Percentiles rank a stretch among this genome's conserved stretches.
These are phyloP conservation scores for Calocybe gangraenosa DNA, from an alignment of 768 basidiomycete genomes.

Conservation along the genomic window DNA sequence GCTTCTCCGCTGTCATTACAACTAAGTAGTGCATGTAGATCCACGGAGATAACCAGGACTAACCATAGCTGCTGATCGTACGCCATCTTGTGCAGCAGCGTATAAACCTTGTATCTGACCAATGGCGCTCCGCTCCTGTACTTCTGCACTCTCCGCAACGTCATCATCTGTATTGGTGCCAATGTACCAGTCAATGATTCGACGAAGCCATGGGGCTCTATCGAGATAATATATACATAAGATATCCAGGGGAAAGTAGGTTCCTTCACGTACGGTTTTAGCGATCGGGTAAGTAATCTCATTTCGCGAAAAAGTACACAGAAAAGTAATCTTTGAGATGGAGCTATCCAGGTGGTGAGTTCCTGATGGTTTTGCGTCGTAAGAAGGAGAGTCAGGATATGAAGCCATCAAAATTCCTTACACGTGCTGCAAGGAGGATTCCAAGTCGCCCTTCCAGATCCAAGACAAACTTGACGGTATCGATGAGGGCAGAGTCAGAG, in stretches of 20 bases:
- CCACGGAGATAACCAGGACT: conserved; percentile 13
- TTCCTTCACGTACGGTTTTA: conserved; percentile 48
- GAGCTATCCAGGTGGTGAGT: conserved; percentile 40
- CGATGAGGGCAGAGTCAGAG: conserved; percentile 25
- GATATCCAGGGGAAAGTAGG: not conserved
- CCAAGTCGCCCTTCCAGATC: conserved; percentile 55
- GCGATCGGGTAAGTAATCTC: conserved; percentile 55
- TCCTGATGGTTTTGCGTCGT: conserved; percentile 38
- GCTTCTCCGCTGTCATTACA: conserved; percentile 34
- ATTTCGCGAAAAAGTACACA: conserved; percentile 62
- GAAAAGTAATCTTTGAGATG: conserved; percentile 57
- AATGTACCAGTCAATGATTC: conserved; percentile 40
- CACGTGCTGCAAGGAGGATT: conserved; percentile 55
- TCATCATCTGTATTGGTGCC: conserved; percentile 32
- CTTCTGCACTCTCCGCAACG: conserved; percentile 34
- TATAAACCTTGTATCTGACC: conserved; percentile 48
- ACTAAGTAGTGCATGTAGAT: conserved; percentile 11
- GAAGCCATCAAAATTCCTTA: conserved; percentile 18
- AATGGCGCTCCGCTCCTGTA: conserved; percentile 37
- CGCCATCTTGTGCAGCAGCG: conserved; percentile 41
- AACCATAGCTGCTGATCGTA: conserved; percentile 43
- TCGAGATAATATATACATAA: conserved; percentile 2
- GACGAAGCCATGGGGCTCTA: conserved; percentile 45
- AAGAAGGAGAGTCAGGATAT: not conserved
- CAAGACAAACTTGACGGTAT: conserved; percentile 42